A percentile compares a stretch with the other conserved stretches of the same genome.
Evolutionary conservation across 352 stramenopile species (phyloP).

Genomic region (Phytophthora chlamydospora): DNA sequence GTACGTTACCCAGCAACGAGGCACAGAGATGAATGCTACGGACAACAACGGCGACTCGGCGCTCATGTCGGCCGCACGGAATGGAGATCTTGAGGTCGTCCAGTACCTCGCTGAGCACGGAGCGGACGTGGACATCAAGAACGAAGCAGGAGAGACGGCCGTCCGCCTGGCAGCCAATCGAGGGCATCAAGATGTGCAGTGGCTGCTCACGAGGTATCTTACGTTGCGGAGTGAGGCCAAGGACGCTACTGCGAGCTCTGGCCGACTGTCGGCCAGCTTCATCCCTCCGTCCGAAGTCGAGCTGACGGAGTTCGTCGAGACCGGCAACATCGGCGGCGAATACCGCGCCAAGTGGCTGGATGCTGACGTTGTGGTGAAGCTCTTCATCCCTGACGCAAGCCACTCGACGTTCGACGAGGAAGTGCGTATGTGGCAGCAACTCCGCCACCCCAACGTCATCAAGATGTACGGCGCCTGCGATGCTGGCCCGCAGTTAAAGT

Average conservation of each 20-base stretch:
- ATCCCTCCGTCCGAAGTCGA: constrained; percentile 14
- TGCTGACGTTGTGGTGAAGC: constrained; percentile 17
- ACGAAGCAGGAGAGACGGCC: background rate
- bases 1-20: background rate
- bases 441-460: constrained; percentile 22
- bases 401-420: constrained; percentile 11
- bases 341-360: constrained; percentile 20
- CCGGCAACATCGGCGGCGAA: background rate
- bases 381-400: constrained; percentile 5
- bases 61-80: background rate
- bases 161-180: background rate
- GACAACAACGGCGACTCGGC: constrained; percentile 1
- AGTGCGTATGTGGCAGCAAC: constrained; percentile 20
- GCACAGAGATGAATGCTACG: constrained; percentile 1
- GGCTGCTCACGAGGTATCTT: background rate
- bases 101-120: constrained; percentile 1
- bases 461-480: constrained; percentile 23
- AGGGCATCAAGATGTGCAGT: background rate
- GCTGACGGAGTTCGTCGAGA: background rate
- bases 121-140: background rate
- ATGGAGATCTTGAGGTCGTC: background rate
- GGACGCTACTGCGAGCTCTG: background rate
- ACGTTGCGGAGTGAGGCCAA: too few species aligned
- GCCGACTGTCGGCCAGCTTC: background rate
- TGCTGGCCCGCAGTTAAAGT: background rate